phyloP scores from a whole-genome alignment of 140 eudicot species.

The Oenanthe javanica region DNA sequence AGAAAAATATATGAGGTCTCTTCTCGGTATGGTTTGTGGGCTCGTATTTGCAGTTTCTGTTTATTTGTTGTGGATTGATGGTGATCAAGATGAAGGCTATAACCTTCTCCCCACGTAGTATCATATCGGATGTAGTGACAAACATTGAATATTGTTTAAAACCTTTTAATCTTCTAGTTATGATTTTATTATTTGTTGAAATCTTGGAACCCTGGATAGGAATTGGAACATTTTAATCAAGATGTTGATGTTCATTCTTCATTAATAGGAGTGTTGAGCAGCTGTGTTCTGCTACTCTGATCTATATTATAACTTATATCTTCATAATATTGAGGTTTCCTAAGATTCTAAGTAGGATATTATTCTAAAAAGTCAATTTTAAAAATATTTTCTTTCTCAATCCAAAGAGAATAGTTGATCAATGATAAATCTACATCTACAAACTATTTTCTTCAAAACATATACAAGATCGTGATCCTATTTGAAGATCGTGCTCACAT shows the following conservation, averaged over 20 bases:
- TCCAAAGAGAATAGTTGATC: not conserved
- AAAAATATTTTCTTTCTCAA: not conserved
- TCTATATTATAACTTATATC: not conserved
- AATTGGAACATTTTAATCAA: not conserved
- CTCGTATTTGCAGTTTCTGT: constrained; percentile 37
- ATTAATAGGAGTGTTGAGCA: not conserved
- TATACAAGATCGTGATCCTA: not conserved
- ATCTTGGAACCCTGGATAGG: not conserved
- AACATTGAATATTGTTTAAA: not conserved
- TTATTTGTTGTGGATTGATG: constrained; percentile 37
- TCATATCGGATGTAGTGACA: constrained; percentile 3
- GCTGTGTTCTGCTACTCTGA: not conserved
- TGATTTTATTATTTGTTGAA: not conserved
- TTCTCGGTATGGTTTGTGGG: constrained; percentile 19
- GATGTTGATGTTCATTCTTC: constrained; percentile 1
- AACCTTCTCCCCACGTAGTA: constrained; percentile 64
- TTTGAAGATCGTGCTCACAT: not conserved
- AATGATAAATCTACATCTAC: not conserved
- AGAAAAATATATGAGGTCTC: constrained; percentile 9
- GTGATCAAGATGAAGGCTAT: constrained; percentile 29
- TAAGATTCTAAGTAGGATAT: not conserved
- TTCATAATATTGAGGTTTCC: not conserved
- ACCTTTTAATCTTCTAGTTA: constrained; percentile 10
- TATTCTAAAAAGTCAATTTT: not conserved
- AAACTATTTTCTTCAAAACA: not conserved